Evolutionary conservation across 2,329 filamentous ascomycete species (phyloP).

Genomic region (Alternaria sp.): DNA sequence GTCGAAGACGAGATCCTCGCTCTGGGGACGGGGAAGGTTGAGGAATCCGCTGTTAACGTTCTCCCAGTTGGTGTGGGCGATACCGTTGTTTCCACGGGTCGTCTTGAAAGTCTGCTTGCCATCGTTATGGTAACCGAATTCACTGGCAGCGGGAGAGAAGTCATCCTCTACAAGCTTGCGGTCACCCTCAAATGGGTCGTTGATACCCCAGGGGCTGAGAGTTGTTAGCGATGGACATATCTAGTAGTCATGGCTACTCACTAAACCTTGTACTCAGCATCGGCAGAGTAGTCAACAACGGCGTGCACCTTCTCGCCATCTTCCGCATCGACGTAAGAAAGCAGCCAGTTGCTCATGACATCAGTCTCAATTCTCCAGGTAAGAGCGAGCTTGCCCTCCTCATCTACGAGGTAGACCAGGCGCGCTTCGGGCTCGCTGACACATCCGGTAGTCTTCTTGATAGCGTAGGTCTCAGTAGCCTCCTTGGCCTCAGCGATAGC

Average conservation of each 20-base stretch:
- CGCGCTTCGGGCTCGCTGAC: slow-evolving; percentile 61
- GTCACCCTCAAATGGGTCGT: slow-evolving; percentile 60
- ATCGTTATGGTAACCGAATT: slow-evolving; percentile 61
- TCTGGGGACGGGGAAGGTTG: slow-evolving; percentile 60
- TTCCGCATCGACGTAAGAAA: slow-evolving; percentile 63
- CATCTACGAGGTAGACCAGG: slow-evolving; percentile 61
- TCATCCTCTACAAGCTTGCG: slow-evolving; percentile 57
- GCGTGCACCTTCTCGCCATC: slow-evolving; percentile 57
- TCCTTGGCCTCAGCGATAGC: slow-evolving; percentile 50
- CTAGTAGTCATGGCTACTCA: slow-evolving; percentile 29
- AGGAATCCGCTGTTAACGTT: slow-evolving; percentile 50
- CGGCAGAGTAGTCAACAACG: slow-evolving; percentile 64
- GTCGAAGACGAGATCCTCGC: slow-evolving; percentile 52
- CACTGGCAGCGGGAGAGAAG: slow-evolving; percentile 55
- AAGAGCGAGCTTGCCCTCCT: slow-evolving; percentile 56
- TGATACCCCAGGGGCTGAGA: slow-evolving; percentile 55
- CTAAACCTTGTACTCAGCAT: slow-evolving; percentile 63
- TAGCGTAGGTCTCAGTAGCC: slow-evolving; percentile 49
- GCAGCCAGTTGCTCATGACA: slow-evolving; percentile 63
- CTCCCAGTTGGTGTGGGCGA: slow-evolving; percentile 60
- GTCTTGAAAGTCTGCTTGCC: slow-evolving; percentile 58
- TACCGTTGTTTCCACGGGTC: slow-evolving; percentile 65
- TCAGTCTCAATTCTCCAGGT: slow-evolving; percentile 67
- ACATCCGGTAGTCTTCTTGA: slow-evolving; percentile 58
- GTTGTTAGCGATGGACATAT: slow-evolving; percentile 5